These are phyloP conservation scores for Eimeria falciformis DNA, from an alignment of 169 alveolate species.

Conservation along the genomic window DNA sequence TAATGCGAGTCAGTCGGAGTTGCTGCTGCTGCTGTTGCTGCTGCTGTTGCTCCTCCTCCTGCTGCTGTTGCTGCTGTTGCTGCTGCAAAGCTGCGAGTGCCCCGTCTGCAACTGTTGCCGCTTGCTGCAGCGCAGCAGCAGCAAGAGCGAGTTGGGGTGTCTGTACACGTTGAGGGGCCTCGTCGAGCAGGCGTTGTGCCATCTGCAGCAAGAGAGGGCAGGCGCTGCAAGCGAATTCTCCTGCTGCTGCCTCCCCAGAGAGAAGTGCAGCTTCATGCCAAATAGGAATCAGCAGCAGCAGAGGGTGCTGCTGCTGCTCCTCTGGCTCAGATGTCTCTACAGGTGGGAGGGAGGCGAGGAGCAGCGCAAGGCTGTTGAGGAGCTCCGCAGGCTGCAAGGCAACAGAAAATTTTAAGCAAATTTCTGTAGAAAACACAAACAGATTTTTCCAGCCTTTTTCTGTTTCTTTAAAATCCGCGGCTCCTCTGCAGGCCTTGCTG, in stretches of 20 bases:
- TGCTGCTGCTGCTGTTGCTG: conserved; percentile 48
- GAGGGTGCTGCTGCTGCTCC: conserved; percentile 70
- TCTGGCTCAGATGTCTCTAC: conserved; percentile 28
- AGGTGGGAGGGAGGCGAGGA: conserved; percentile 52
- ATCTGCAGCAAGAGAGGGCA: conserved; percentile 54
- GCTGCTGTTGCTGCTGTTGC: conserved; percentile 36
- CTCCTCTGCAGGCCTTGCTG: conserved; percentile 11
- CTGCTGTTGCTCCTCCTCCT: conserved; percentile 17
- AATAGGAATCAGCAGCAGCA: conserved; percentile 54
- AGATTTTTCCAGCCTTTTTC: conserved; percentile 23
- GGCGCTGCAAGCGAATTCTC: conserved; percentile 36
- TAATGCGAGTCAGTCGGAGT: conserved; percentile 36
- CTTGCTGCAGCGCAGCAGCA: conserved; percentile 64
- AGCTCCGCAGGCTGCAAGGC: conserved; percentile 36
- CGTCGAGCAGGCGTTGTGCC: conserved; percentile 16
- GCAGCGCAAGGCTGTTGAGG: background rate
- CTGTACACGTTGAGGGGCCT: background rate
- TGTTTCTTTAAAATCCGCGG: background rate
- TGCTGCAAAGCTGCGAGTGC: conserved; percentile 16
- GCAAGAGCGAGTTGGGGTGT: conserved; percentile 21
- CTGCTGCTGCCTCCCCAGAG: conserved; percentile 4
- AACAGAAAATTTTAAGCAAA: conserved; percentile 27
- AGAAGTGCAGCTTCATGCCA: conserved; percentile 49
- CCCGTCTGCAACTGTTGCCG: conserved; percentile 30
- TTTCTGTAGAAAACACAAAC: background rate